Base-by-base conservation (phyloP, 495 filamentous ascomycete genomes). In the Hapsidospora chrysogenum region DNA sequence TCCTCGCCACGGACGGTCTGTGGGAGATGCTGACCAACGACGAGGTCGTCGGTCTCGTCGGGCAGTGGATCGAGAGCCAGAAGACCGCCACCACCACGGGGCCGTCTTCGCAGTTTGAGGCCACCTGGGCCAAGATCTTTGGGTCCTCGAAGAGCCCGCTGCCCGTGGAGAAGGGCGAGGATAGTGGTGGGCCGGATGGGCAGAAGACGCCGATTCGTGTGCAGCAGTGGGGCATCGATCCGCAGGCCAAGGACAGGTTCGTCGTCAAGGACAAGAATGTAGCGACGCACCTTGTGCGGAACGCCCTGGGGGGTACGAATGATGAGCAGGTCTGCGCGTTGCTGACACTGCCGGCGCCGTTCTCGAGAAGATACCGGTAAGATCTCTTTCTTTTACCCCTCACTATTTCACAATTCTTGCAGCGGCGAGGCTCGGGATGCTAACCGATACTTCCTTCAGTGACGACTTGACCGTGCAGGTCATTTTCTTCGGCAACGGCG, bases 21-120 rank as follows among this genome's bases (percentile, higher is more conserved):
- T 99, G 92, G 89, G 92, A 99, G 58, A 96, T 96, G 87, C 63
- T 99, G 33, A 94, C 82, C 33, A 99, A 95, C 49, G 92, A 99
- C 50, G 92, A 99, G 59, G 92, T 95, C 1, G 77, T 99, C 31
- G 92, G 92, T 0, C 66, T 99, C 5, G 92, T 99, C 9, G 92
- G 87, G 2, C 80, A 87, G 52, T 99, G 92, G 92, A 67, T 99
- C 25, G 87, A 99, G 48, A 67, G 74, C 30, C 79, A 85, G 45
- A 55, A 65, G 31, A 49, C 58, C 11, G 54, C 57, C 23, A 20
- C 13, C 10, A 26, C 23, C 6, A 6, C 23, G 6, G 46, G 41
- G 9, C 41, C 48, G 4, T 50, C 43, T 13, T 52, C 54, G 33
- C 57, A 63, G 40, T 40, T 61, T 31, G 39, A 56, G 37, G 55